A percentile compares a stretch with the other conserved stretches of the same genome.
Evolutionary conservation across 2,329 filamentous ascomycete genomes (phyloP).

Genomic region (Aspergillus versicolor): DNA sequence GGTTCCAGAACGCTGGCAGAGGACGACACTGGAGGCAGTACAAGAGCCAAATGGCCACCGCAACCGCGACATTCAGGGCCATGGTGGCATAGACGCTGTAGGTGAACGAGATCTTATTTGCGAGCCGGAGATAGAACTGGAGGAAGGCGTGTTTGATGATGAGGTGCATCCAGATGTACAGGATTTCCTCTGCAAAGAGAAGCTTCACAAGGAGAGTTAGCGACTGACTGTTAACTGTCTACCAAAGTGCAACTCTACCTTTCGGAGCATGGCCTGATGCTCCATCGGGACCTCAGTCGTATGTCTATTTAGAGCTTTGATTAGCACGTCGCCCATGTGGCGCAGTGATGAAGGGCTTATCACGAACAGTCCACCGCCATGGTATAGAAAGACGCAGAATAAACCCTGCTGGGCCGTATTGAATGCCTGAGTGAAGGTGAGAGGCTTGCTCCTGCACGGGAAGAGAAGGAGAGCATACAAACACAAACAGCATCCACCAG

Average conservation of each 20-base stretch:
- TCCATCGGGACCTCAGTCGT: neutral
- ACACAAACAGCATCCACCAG: conserved; percentile 5
- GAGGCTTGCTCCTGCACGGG: no score
- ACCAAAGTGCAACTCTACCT: neutral
- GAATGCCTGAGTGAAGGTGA: neutral
- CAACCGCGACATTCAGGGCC: neutral
- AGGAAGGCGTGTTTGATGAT: conserved; percentile 9
- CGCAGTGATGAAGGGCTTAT: no score
- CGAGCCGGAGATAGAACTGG: conserved; percentile 9
- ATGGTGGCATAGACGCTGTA: conserved; percentile 2
- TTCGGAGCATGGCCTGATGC: neutral
- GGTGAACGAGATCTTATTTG: neutral
- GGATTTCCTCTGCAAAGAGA: conserved; percentile 10
- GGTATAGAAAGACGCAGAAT: neutral
- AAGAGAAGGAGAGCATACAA: neutral
- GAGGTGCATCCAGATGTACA: conserved; percentile 11
- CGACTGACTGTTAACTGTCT: no score
- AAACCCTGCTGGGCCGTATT: neutral
- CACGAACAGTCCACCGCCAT: conserved; percentile 3
- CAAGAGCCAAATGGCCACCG: neutral
- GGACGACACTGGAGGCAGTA: conserved; percentile 8
- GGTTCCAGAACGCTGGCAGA: conserved; percentile 4
- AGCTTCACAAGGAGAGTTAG: neutral
- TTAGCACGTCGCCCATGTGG: no score
- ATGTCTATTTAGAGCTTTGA: no score